These are phyloP conservation scores for Firmiana major DNA, from an alignment of 345 rosid species.

Conservation along the genomic window DNA sequence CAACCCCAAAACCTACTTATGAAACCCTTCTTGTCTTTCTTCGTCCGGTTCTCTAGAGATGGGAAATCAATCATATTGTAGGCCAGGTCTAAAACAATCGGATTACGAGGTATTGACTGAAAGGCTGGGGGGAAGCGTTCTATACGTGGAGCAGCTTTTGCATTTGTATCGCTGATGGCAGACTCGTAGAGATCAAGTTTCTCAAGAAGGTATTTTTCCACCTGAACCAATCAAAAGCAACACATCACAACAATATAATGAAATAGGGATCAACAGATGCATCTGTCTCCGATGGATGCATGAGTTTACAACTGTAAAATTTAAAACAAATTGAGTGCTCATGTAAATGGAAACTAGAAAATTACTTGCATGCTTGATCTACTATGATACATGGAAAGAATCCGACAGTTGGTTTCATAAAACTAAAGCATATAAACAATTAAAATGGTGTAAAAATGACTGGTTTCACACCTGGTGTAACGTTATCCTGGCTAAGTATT, in stretches of 20 bases:
- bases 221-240: constrained; percentile 34
- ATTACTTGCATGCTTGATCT: neutral
- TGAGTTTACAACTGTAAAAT: neutral
- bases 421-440: neutral
- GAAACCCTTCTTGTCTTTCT: constrained; percentile 72
- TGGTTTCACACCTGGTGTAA: neutral
- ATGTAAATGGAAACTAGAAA: neutral
- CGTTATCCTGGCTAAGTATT: neutral
- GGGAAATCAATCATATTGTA: constrained; percentile 69
- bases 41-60: constrained; percentile 73
- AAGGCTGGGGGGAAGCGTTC: constrained; percentile 84
- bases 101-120: constrained; percentile 64
- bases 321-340: neutral
- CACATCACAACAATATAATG: neutral
- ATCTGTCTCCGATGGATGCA: neutral
- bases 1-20: constrained; percentile 68
- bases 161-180: constrained; percentile 61
- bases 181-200: constrained; percentile 83
- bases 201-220: constrained; percentile 68
- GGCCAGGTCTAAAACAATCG: constrained; percentile 88
- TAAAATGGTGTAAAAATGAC: neutral
- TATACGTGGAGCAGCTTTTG: constrained; percentile 58
- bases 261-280: neutral
- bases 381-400: neutral
- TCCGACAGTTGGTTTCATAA: neutral